Evolutionary conservation across 2,329 filamentous ascomycete species (phyloP).

Genomic region (Aspergillus sojae): DNA sequence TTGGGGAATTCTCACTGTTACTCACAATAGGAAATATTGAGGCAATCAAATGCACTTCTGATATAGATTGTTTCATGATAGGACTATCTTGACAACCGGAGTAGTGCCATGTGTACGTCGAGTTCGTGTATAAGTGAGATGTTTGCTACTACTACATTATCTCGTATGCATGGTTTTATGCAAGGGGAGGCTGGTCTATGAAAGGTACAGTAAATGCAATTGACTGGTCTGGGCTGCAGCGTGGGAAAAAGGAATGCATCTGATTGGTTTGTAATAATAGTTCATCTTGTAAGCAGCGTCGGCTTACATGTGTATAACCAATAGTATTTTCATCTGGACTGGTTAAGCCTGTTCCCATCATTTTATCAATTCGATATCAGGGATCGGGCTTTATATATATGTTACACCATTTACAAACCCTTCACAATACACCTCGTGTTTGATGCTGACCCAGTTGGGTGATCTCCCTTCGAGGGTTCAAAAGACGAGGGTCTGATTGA

Average conservation of each 20-base stretch:
- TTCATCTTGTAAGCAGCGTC: not conserved
- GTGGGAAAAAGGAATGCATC: not conserved
- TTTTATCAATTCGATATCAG: not conserved
- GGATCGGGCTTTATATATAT: not conserved
- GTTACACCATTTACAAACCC: not conserved
- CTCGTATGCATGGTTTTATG: not conserved
- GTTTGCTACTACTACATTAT: not conserved
- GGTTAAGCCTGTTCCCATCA: not conserved
- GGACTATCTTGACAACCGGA: accelerated
- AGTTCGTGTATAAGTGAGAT: not conserved
- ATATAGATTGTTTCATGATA: not conserved
- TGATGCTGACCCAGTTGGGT: not conserved
- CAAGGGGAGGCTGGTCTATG: not conserved
- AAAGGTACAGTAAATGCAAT: not conserved
- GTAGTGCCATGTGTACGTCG: not conserved
- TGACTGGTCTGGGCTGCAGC: not conserved
- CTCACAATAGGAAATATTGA: not conserved
- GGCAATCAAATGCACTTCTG: not conserved
- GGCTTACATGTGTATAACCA: not conserved
- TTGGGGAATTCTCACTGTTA: not conserved
- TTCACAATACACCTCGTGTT: not conserved
- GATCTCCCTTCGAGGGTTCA: too few species aligned
- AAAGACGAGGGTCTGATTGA: not conserved
- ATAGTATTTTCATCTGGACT: not conserved
- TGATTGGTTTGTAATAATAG: not conserved